Evolutionary conservation across 805 yeast genomes (phyloP).

Genomic region (Metschnikowia henanensis): DNA sequence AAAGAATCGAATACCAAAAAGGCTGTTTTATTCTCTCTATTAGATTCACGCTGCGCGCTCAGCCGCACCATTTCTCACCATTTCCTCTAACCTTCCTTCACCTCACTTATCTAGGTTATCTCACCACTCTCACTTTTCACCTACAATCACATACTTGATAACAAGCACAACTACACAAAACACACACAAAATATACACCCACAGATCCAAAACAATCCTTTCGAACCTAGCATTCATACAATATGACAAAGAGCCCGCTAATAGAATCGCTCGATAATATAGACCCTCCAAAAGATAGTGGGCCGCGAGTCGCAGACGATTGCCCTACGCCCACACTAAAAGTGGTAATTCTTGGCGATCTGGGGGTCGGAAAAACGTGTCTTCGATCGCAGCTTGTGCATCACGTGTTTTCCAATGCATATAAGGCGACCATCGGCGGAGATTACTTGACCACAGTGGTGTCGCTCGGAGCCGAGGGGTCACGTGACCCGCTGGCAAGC

Average conservation of each 20-base stretch:
- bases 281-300: not conserved
- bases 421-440: constrained; percentile 60
- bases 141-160: too few species aligned
- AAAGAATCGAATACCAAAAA: too few species aligned
- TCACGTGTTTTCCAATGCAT: constrained; percentile 53
- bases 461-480: constrained; percentile 9
- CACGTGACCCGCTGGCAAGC: constrained; percentile 3
- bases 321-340: constrained; percentile 31
- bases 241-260: not conserved
- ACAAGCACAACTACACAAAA: not conserved
- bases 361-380: constrained; percentile 63
- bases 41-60: too few species aligned
- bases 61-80: too few species aligned
- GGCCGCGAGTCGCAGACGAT: not conserved
- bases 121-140: too few species aligned
- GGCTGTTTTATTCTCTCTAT: too few species aligned
- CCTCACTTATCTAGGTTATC: too few species aligned
- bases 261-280: not conserved
- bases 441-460: constrained; percentile 51
- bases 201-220: too few species aligned
- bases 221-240: not conserved
- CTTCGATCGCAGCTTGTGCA: constrained; percentile 55
- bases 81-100: too few species aligned
- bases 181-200: not conserved
- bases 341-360: constrained; percentile 57